phyloP scores from a whole-genome alignment of 805 yeast genomes.

The Ogataea pini region DNA sequence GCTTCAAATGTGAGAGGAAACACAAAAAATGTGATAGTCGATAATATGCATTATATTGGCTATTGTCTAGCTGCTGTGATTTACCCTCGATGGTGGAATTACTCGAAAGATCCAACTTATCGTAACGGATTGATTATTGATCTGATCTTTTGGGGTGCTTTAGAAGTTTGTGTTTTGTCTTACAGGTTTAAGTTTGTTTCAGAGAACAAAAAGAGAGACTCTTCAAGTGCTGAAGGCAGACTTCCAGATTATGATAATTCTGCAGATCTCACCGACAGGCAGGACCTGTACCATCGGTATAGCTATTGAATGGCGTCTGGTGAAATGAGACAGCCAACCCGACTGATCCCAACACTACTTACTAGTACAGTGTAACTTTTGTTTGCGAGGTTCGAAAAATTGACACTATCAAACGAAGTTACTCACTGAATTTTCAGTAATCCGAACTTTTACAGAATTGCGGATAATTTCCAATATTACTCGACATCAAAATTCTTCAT shows the following conservation, averaged over 20 bases:
- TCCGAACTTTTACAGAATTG: no score
- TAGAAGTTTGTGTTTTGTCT: conserved; percentile 19
- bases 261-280: conserved; percentile 32
- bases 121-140: conserved; percentile 53
- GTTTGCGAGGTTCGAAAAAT: no score
- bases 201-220: conserved; percentile 30
- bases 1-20: conserved; percentile 60
- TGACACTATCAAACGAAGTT: no score
- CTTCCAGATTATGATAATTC: conserved; percentile 22
- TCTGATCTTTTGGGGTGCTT: conserved; percentile 43
- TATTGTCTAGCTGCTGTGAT: conserved; percentile 65
- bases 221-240: conserved; percentile 12
- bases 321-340: no score
- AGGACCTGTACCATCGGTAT: conserved; percentile 29
- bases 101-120: conserved; percentile 56
- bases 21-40: conserved; percentile 61
- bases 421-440: no score
- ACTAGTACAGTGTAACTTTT: no score
- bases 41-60: conserved; percentile 56
- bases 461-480: no score
- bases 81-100: conserved; percentile 68
- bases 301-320: conserved; percentile 19
- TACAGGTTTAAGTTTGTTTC: conserved; percentile 29
- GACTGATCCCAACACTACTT: no score
- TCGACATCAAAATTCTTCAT: no score